Base-by-base conservation (phyloP, 2,329 filamentous ascomycete species). In the Alternaria consortialis region DNA sequence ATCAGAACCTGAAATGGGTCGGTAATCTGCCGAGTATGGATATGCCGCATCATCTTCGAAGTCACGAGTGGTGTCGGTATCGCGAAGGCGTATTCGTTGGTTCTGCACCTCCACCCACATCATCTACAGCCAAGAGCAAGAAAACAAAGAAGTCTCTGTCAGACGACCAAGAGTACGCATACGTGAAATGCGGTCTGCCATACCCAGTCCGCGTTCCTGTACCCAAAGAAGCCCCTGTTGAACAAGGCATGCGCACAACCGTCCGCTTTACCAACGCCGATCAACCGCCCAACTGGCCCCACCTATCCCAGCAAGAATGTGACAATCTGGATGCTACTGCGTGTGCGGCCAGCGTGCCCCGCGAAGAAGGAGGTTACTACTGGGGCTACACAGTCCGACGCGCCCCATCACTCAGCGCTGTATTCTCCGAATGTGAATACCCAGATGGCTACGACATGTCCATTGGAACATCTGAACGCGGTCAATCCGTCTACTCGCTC, bases 401-500 rank as follows among this genome's bases (percentile, higher is more conserved):
- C 63, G 89, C 89, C 36, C 72, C 79, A 5, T 89, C 87, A 3
- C 84, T 97, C 5, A 91, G 91, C 5, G 82, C 85, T 5, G 87
- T 96, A 7, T 93, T 94, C 72, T 93, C 91, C 4, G 91, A 94
- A 75, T 89, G 87, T 66, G 85, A 87, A 0, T 93, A 87, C 74
- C 87, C 91, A 57, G 88, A 87, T 46, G 93, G 93, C 12, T 97
- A 97, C 78, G 92, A 96, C 77, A 69, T 94, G 58, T 92, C 89
- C 68, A 88, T 97, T 67, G 93, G 92, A 15, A 96, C 92, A 0
- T 94, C 91, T 3, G 93, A 96, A 80, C 88, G 91, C 64, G 90
- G 92, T 53, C 70, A 82, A 36, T 80, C 87, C 25, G 67, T 83
- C 53, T 67, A 78, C 59, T 66, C 73, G 2, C 70, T 83, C 7